Evolutionary conservation across 257 asterid genomes (phyloP).

Genomic region (Solanum okadae): DNA sequence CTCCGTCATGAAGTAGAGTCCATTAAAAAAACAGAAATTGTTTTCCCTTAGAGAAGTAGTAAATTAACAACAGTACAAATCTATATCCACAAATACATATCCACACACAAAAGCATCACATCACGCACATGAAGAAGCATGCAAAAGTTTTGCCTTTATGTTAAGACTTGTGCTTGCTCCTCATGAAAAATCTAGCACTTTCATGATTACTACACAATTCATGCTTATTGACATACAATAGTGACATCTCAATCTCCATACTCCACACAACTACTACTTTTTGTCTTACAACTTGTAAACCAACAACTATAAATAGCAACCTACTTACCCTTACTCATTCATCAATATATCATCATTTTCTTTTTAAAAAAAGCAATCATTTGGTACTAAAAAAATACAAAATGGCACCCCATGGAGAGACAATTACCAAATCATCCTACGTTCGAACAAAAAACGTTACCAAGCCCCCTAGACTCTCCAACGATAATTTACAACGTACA

Average conservation of each 20-base stretch:
- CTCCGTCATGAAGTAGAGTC: neutral
- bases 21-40: neutral
- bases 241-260: neutral
- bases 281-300: neutral
- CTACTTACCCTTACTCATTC: neutral
- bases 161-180: neutral
- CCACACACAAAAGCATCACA: neutral
- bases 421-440: neutral
- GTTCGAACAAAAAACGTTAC: neutral
- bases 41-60: neutral
- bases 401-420: conserved; percentile 5
- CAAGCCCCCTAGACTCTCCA: neutral
- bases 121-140: neutral
- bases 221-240: neutral
- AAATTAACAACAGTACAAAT: neutral
- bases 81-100: neutral
- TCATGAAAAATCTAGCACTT: neutral
- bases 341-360: neutral
- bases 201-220: neutral
- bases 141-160: neutral
- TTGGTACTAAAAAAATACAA: too few species aligned
- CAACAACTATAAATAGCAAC: neutral
- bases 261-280: conserved; percentile 1
- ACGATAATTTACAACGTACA: conserved; percentile 1
- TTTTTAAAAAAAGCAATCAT: neutral